These are phyloP conservation scores for Fusarium sp. DNA, from an alignment of 2,329 filamentous ascomycete species.

Conservation along the genomic window DNA sequence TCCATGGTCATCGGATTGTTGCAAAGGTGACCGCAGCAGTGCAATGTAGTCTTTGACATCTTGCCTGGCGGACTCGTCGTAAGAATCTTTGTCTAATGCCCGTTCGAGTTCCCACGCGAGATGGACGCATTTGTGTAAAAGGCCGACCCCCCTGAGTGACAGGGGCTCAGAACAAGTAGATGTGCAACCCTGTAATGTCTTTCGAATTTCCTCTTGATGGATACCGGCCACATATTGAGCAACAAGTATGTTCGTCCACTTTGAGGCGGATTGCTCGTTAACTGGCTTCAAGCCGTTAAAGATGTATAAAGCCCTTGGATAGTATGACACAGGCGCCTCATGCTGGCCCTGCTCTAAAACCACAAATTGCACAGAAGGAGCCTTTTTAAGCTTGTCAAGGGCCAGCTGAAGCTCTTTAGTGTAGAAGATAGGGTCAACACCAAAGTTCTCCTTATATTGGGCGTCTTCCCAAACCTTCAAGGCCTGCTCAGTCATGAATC, in stretches of 20 bases:
- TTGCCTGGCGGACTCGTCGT: constrained; percentile 50
- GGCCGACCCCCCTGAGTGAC: constrained; percentile 56
- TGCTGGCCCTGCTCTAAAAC: constrained; percentile 64
- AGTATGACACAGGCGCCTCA: constrained; percentile 64
- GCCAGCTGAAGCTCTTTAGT: constrained; percentile 64
- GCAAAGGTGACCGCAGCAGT: constrained; percentile 57
- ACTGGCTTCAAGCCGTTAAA: constrained; percentile 28
- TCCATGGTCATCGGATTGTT: background rate
- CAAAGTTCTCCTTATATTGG: constrained; percentile 54
- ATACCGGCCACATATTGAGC: constrained; percentile 66
- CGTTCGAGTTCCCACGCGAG: constrained; percentile 66
- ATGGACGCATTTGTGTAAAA: constrained; percentile 66
- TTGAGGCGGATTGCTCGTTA: constrained; percentile 1
- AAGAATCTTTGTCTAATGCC: constrained; percentile 61
- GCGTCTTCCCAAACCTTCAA: constrained; percentile 60
- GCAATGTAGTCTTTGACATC: constrained; percentile 62
- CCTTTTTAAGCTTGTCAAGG: constrained; percentile 61
- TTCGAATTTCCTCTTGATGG: constrained; percentile 57
- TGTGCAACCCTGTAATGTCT: constrained; percentile 48
- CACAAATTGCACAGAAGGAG: constrained; percentile 64
- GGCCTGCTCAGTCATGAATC: constrained; percentile 47
- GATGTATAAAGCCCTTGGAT: constrained; percentile 52
- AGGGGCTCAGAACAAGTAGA: constrained; percentile 20
- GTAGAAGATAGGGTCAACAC: constrained; percentile 60
- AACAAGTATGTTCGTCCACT: constrained; percentile 44